phyloP scores from a whole-genome alignment of 2,329 filamentous ascomycete genomes.

The Dissoconium aciculare region DNA sequence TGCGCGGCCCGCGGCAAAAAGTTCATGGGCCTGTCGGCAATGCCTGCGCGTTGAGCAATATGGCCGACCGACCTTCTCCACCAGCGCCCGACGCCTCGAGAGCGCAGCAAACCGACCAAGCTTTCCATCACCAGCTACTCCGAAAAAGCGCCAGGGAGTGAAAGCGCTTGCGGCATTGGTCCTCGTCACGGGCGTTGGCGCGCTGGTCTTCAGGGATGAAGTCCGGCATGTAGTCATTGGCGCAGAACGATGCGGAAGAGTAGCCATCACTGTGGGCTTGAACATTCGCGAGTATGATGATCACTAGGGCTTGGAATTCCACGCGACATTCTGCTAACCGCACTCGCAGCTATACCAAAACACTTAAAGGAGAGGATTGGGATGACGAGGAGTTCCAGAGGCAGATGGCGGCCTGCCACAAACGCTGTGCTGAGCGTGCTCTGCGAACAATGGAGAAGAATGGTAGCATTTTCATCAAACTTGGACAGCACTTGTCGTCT shows the following conservation, averaged over 20 bases:
- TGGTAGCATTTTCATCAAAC: slow-evolving; percentile 95
- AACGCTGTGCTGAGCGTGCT: slow-evolving; percentile 80
- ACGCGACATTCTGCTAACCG: neutral
- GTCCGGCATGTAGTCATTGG: slow-evolving; percentile 63
- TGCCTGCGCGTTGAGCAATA: slow-evolving; percentile 11
- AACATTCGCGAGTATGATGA: slow-evolving; percentile 84
- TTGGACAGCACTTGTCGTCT: slow-evolving; percentile 88
- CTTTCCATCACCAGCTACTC: slow-evolving; percentile 3
- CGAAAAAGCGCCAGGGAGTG: slow-evolving; percentile 16
- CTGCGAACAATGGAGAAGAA: slow-evolving; percentile 82
- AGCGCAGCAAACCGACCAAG: no score
- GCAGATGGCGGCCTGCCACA: slow-evolving; percentile 71
- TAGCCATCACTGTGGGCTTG: slow-evolving; percentile 56
- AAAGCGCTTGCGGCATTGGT: slow-evolving; percentile 19
- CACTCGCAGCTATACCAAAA: slow-evolving; percentile 63
- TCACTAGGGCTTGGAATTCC: no score
- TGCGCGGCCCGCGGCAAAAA: slow-evolving; percentile 4
- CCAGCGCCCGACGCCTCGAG: slow-evolving; percentile 5
- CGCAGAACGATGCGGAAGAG: slow-evolving; percentile 61
- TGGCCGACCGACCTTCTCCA: no score
- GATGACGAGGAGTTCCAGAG: slow-evolving; percentile 47
- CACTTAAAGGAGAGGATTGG: slow-evolving; percentile 53
- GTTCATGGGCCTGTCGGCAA: slow-evolving; percentile 15
- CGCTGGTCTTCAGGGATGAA: slow-evolving; percentile 44
- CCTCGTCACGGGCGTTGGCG: slow-evolving; percentile 24